Base-by-base conservation (phyloP, 1,284 basidiomycete genomes). In the Kwoniella shivajii region DNA sequence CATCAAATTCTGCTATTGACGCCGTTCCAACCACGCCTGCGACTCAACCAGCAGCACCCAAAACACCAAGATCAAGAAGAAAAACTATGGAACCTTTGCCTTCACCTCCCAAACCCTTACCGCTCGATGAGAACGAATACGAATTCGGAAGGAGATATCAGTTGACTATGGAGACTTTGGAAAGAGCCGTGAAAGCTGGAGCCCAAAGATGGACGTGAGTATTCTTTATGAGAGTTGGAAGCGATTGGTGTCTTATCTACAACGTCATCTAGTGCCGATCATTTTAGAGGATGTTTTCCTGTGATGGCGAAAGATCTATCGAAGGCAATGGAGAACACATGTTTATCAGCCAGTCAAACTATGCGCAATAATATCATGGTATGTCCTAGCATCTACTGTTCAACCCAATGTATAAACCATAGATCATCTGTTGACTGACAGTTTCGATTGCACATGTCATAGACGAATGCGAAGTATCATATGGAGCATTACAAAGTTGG, bases 191-290 rank as follows among this genome's bases (percentile, higher is more conserved):
- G 13, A 65, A 69, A 45, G 67, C 66, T 33, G 73, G 72, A 11
- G 61, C 74, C 16, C 67, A 74, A 47, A 70, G 71, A 47, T 73
- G 73, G 72, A 74, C 68, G 74, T 78, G 58, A 62, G 74, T 76
- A 24, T 18, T 3, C 5, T 18, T 6, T 39, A 9, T 39, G 11
- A 39, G 6, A 18, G 38, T 6, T 14, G 38, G 22, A n/a, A 39
- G 22, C 16, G 10, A n/a, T 18, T n/a, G 6, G n/a, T 20, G 20
- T 39, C 11, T 18, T 14, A 18, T 39, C 14, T 24, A 13, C 24
- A 26, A 26, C 13, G 24, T 24, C 24, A 16, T 30, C 13, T 62
- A 75, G 72, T 1, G 58, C 64, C 16, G 65, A 69, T 20, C 65
- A 75, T 31, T 57, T 77, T 42, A 62, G 63, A 34, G 59, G 63